Conservation (phyloP, 495 filamentous ascomycete genomes). For the Annulohypoxylon stygium region DNA sequence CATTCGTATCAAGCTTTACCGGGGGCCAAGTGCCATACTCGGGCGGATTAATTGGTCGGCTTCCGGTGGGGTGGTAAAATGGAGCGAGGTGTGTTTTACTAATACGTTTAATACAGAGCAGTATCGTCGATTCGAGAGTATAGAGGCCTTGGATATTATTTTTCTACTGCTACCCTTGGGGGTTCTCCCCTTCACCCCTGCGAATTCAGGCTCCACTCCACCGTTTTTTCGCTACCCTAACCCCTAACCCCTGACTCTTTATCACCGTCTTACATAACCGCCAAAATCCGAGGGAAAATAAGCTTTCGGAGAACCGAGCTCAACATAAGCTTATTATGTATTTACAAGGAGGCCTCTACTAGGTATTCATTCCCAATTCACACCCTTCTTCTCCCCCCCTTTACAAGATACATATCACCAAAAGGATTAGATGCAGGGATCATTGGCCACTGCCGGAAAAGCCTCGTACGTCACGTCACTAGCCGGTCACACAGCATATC, state of each 20-base stretch:
- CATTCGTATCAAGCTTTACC: slow-evolving; percentile 8
- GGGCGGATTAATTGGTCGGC: slow-evolving; percentile 6
- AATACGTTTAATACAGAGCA: background rate
- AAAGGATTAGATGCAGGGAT: background rate
- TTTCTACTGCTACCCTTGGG: background rate
- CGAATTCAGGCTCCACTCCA: background rate
- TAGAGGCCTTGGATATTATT: background rate
- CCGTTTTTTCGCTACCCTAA: background rate
- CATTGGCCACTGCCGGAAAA: slow-evolving; percentile 11
- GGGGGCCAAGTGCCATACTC: slow-evolving; percentile 7
- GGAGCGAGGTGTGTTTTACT: background rate
- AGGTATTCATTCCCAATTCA: background rate
- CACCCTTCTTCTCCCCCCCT: background rate
- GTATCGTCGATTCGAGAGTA: background rate
- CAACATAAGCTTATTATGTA: slow-evolving; percentile 33
- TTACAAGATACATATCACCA: background rate
- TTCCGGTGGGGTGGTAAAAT: background rate
- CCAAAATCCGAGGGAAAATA: slow-evolving; percentile 37
- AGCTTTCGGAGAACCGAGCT: slow-evolving; percentile 42
- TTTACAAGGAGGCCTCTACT: background rate
- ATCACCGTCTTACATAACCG: slow-evolving; percentile 4
- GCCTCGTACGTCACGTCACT: slow-evolving; percentile 26
- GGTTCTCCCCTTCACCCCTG: background rate
- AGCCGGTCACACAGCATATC: slow-evolving; percentile 1
- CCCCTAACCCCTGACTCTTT: background rate